These are phyloP conservation scores for Metschnikowia noctiluminum DNA, from an alignment of 805 yeast genomes.

Conservation along the genomic window DNA sequence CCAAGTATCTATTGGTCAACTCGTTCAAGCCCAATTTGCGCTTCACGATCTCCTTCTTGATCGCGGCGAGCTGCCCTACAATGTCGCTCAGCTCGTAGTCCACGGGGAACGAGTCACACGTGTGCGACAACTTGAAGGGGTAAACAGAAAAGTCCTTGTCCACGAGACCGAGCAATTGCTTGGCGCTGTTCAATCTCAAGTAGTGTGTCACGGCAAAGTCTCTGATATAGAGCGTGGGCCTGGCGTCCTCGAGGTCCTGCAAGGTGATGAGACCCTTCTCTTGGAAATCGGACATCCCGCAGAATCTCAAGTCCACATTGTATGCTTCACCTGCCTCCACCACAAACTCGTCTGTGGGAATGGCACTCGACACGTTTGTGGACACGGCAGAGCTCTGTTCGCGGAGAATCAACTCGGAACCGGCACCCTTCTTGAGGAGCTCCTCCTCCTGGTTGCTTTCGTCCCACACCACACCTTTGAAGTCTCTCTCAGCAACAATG, in stretches of 20 bases:
- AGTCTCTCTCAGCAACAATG: slow-evolving; percentile 85
- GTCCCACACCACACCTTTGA: slow-evolving; percentile 88
- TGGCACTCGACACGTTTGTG: slow-evolving; percentile 46
- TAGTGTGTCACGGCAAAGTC: slow-evolving; percentile 82
- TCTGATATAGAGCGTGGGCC: slow-evolving; percentile 73
- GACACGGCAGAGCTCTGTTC: slow-evolving; percentile 11
- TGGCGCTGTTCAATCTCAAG: slow-evolving; percentile 70
- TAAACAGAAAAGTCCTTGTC: slow-evolving; percentile 79
- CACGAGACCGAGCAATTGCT: slow-evolving; percentile 64
- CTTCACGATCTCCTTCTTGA: slow-evolving; percentile 53
- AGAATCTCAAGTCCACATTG: slow-evolving; percentile 77
- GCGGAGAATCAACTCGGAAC: slow-evolving; percentile 17
- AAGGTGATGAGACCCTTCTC: slow-evolving; percentile 68
- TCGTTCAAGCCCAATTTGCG: slow-evolving; percentile 77
- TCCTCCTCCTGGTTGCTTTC: slow-evolving; percentile 73
- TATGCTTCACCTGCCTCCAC: slow-evolving; percentile 84
- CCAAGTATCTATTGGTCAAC: slow-evolving; percentile 73
- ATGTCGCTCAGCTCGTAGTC: slow-evolving; percentile 32
- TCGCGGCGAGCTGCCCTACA: slow-evolving; percentile 39
- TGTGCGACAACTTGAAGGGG: slow-evolving; percentile 83
- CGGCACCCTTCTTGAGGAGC: slow-evolving; percentile 39
- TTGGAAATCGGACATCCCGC: slow-evolving; percentile 51
- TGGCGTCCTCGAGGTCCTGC: slow-evolving; percentile 63
- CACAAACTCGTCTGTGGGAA: slow-evolving; percentile 70
- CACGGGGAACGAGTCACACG: slow-evolving; percentile 62